Evolutionary conservation across 2,329 filamentous ascomycete genomes (phyloP), one percentile per base, ranked within the genome.

Genomic region (Epichloe hybrida): DNA sequence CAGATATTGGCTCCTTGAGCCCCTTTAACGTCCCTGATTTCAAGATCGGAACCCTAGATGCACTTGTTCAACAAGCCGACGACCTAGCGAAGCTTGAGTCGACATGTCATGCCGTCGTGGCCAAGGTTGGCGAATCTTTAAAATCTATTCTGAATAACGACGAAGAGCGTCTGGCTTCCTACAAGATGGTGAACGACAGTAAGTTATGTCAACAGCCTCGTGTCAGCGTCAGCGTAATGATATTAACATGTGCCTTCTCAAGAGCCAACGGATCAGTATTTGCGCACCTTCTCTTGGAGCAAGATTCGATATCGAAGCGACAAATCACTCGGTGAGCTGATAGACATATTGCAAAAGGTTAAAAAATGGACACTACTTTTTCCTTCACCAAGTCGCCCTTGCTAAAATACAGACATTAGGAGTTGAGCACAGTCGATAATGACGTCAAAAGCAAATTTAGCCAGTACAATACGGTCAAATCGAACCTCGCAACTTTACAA

Each of bases 11-110:
- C 64, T 80, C 78, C 49, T 84, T 88, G 44, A 72, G 81, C 48
- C 81, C 83, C 2, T 96, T 97, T 64, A 72, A 79, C 51, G 85
- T 97, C 56, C 93, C 93, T 20, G 84, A 89, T 57, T 96, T 98
- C 78, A 98, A 97, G 74, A 95, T 98, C 66, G 93, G 93, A 52
- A 96, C 93, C 0, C 77, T 98, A 38, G 93, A 98, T 71, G 88
- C 86, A 39, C 76, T 98, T 52, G 89, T 98, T 43, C 88, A 95
- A 70, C 91, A 98, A 69, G 93, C 93, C 51, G 93, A 98, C 64
- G 93, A 97, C 63, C 75, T 98, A 50, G 78, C 83, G 53, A 97
- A 96, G 79, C 81, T 97, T 48, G 88, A 94, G 58, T 68, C 76
- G 37, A 77, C 79, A 37, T 95, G 89, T 66, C 81, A 90, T 68